Percentiles rank a stretch among this genome's conserved stretches.
phyloP scores from a whole-genome alignment of 108 stramenopile genomes.

The Skeletonema potamos region DNA sequence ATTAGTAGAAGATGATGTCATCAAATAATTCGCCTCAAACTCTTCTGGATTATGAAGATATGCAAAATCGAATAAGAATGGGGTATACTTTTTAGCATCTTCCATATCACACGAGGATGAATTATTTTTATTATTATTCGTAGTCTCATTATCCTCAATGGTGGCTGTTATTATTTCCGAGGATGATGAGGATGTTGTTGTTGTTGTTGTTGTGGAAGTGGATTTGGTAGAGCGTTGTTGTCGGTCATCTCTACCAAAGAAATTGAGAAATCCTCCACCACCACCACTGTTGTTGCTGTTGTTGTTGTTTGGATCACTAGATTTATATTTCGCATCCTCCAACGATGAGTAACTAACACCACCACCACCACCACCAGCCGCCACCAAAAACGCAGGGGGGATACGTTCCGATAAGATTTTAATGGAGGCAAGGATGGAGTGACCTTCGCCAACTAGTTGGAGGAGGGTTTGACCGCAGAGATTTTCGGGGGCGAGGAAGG shows the following conservation, averaged over 20 bases:
- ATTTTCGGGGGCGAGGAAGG: conserved; percentile 44
- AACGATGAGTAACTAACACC: too few species aligned
- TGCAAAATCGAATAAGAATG: conserved; percentile 58
- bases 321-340: too few species aligned
- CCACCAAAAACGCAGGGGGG: conserved; percentile 42
- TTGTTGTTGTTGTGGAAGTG: neutral
- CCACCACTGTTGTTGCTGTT: neutral
- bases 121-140: neutral
- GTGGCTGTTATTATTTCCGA: neutral
- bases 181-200: neutral
- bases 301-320: neutral
- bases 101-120: conserved; percentile 10
- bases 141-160: too few species aligned
- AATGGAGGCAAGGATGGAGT: conserved; percentile 54
- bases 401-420: conserved; percentile 41
- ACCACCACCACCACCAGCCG: conserved; percentile 10
- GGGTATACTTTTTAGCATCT: conserved; percentile 38
- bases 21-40: too few species aligned
- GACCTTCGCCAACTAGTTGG: conserved; percentile 50
- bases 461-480: conserved; percentile 69
- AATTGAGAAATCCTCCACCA: neutral
- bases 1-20: neutral
- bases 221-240: neutral
- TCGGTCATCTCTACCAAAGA: conserved; percentile 9
- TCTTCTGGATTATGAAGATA: conserved; percentile 64